A percentile compares a stretch with the other conserved stretches of the same genome.
Evolutionary conservation across 208 protist genomes (phyloP).

Genomic region (Trypanosoma cruzi): DNA sequence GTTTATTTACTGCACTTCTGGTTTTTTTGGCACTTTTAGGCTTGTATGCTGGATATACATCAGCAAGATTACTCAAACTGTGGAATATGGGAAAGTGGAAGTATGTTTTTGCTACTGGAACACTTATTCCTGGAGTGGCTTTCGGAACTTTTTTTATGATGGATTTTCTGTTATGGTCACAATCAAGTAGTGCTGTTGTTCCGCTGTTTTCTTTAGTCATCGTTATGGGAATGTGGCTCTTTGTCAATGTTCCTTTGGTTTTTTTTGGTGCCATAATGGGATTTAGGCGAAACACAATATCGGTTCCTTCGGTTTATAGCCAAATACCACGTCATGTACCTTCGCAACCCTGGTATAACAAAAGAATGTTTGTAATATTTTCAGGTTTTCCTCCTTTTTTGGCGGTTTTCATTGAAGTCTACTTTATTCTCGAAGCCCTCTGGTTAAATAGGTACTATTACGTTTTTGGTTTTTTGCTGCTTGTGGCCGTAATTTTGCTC

Average conservation of each 20-base stretch:
- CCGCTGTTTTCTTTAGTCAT: conserved; percentile 63
- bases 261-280: conserved; percentile 92
- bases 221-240: conserved; percentile 77
- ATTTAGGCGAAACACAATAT: conserved; percentile 71
- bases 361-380: conserved; percentile 33
- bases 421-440: conserved; percentile 95
- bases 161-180: conserved; percentile 38
- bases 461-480: conserved; percentile 95
- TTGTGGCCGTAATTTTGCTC: conserved; percentile 94
- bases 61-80: conserved; percentile 72
- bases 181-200: conserved; percentile 30
- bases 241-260: conserved; percentile 94
- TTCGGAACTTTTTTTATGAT: conserved; percentile 46
- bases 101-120: conserved; percentile 56
- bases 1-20: conserved; percentile 75
- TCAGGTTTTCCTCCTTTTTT: conserved; percentile 95
- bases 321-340: conserved; percentile 96
- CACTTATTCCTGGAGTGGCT: conserved; percentile 33
- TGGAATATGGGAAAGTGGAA: conserved; percentile 65
- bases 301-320: conserved; percentile 85
- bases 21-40: conserved; percentile 45
- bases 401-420: conserved; percentile 97
- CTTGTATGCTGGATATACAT: conserved; percentile 81
- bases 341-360: conserved; percentile 67
- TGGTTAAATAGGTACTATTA: conserved; percentile 94